Conservation (phyloP, 257 asterid species). For the Datura wrightii region DNA sequence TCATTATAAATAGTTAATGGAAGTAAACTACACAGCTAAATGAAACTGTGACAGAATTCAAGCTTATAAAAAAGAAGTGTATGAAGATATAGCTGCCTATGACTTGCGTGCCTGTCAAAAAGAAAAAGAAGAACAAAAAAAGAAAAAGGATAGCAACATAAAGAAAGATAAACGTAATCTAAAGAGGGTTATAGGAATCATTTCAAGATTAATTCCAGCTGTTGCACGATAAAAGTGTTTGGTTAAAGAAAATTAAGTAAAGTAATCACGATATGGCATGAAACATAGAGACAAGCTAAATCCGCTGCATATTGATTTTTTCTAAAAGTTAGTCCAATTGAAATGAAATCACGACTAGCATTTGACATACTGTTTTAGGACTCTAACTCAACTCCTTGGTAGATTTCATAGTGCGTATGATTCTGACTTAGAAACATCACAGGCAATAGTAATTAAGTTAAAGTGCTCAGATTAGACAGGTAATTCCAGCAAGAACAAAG, state of each 20-base stretch:
- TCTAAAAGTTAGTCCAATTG: background rate
- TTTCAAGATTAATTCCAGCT: background rate
- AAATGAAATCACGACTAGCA: background rate
- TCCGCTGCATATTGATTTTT: background rate
- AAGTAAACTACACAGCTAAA: background rate
- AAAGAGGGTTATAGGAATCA: background rate
- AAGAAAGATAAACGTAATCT: background rate
- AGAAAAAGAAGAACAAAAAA: background rate
- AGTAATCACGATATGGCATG: background rate
- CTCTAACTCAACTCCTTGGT: conserved; percentile 16
- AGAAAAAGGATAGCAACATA: background rate
- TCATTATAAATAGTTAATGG: conserved; percentile 9
- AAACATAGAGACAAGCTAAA: background rate
- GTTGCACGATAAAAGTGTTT: background rate
- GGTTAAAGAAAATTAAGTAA: too few species aligned
- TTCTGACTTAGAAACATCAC: background rate
- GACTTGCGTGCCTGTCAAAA: background rate
- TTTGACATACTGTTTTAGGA: background rate
- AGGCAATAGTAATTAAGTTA: background rate
- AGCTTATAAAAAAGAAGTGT: background rate
- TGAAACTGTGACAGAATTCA: background rate
- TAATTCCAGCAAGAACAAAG: background rate
- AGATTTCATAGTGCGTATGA: background rate
- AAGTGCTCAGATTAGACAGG: background rate
- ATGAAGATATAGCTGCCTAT: background rate